Percentiles rank a stretch among this genome's conserved stretches.
These are phyloP conservation scores for Fusarium anthophilum DNA, from an alignment of 2,329 filamentous ascomycete genomes.

Conservation along the genomic window DNA sequence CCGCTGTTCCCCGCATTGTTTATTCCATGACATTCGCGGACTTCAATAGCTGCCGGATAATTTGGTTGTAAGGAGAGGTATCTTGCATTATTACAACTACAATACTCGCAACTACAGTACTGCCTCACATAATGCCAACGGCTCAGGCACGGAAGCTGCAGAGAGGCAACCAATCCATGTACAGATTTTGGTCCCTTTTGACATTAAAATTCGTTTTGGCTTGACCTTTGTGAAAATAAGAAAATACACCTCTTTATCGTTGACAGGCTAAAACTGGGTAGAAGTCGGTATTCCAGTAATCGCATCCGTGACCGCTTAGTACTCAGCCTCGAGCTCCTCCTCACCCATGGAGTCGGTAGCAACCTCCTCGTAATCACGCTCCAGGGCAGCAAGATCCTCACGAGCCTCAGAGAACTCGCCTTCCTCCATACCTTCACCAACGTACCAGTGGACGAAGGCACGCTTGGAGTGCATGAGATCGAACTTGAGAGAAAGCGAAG, in stretches of 20 bases:
- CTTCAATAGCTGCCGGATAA: neutral
- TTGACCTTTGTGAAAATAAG: slow-evolving; percentile 49
- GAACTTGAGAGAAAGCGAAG: slow-evolving; percentile 95
- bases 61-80: slow-evolving; percentile 6
- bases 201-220: slow-evolving; percentile 52
- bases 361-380: slow-evolving; percentile 99
- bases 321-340: slow-evolving; percentile 90
- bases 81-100: slow-evolving; percentile 31
- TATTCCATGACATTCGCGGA: neutral
- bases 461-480: slow-evolving; percentile 99
- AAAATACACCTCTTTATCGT: slow-evolving; percentile 51
- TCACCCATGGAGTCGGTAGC: slow-evolving; percentile 91
- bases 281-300: slow-evolving; percentile 39
- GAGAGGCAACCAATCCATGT: slow-evolving; percentile 34
- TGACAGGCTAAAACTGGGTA: slow-evolving; percentile 43
- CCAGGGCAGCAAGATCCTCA: slow-evolving; percentile 96
- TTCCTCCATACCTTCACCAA: slow-evolving; percentile 99
- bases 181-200: slow-evolving; percentile 47
- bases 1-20: slow-evolving; percentile 22
- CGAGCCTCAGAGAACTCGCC: slow-evolving; percentile 99
- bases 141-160: slow-evolving; percentile 20
- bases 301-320: slow-evolving; percentile 64
- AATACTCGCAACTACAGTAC: slow-evolving; percentile 30
- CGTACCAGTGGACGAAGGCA: slow-evolving; percentile 99
- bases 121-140: slow-evolving; percentile 20